Evolutionary conservation across 108 stramenopile genomes (phyloP).

Genomic region (Skeletonema potamos): DNA sequence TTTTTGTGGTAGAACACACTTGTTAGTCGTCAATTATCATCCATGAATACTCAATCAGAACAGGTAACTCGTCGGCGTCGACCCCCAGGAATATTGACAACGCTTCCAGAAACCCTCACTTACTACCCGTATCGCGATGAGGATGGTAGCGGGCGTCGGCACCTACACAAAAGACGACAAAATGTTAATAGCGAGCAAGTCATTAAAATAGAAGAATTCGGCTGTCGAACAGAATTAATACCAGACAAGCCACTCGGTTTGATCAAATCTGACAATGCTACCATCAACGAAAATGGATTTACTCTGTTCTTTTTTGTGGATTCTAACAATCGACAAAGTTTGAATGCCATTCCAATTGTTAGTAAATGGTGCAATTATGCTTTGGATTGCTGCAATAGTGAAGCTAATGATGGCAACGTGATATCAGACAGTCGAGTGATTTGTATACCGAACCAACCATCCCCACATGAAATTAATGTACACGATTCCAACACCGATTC

Average conservation of each 20-base stretch:
- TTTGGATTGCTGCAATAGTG: not conserved
- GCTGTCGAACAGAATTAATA: not conserved
- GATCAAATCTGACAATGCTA: not conserved
- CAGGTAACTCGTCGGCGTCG: not conserved
- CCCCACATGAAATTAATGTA: not conserved
- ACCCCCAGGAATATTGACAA: conserved; percentile 16
- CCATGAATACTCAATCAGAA: not conserved
- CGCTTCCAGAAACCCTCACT: conserved; percentile 15
- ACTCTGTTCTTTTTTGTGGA: conserved; percentile 43
- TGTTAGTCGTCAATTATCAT: not conserved
- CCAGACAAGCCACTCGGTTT: not conserved
- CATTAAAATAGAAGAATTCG: not conserved
- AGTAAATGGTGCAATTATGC: conserved; percentile 39
- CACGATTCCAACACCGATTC: not conserved
- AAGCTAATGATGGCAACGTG: not conserved
- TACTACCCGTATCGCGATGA: conserved; percentile 13
- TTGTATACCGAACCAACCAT: conserved; percentile 39
- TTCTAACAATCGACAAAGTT: conserved; percentile 39
- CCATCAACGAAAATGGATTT: conserved; percentile 1
- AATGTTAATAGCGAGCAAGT: not conserved
- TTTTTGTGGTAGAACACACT: too few species aligned
- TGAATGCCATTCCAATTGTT: conserved; percentile 26
- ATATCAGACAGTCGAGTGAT: conserved; percentile 23
- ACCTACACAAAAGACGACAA: not conserved
- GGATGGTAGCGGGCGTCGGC: not conserved